phyloP scores from a whole-genome alignment of 2,329 filamentous ascomycete species.

The Elsinoe arachidis region DNA sequence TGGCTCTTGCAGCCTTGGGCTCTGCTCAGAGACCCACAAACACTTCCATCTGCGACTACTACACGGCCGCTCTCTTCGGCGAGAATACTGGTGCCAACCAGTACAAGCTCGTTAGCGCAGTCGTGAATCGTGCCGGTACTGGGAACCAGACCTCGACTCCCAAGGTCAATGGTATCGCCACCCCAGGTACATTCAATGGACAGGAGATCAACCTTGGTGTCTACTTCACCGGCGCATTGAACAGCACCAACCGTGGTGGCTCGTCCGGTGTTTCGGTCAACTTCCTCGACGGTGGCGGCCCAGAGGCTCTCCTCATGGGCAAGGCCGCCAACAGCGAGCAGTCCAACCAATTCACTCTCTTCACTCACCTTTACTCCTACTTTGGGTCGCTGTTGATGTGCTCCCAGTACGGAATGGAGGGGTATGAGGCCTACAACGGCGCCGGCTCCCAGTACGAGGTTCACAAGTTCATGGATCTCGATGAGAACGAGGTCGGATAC shows the following conservation, averaged over 20 bases:
- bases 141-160: conserved; percentile 42
- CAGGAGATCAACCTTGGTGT: conserved; percentile 48
- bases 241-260: conserved; percentile 46
- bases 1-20: conserved; percentile 20
- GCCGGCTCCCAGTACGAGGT: conserved; percentile 42
- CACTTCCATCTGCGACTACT: conserved; percentile 54
- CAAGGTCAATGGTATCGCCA: conserved; percentile 47
- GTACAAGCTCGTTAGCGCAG: conserved; percentile 44
- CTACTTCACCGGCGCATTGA: conserved; percentile 50
- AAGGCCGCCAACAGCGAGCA: conserved; percentile 43
- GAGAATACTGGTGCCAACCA: conserved; percentile 54
- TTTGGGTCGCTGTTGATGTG: conserved; percentile 53
- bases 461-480: conserved; percentile 51
- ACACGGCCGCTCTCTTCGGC: conserved; percentile 51
- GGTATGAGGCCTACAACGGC: conserved; percentile 44
- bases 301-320: conserved; percentile 47
- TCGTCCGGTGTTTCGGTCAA: conserved; percentile 43
- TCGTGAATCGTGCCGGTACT: conserved; percentile 57
- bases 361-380: conserved; percentile 55
- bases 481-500: conserved; percentile 45
- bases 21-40: conserved; percentile 39
- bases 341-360: conserved; percentile 49
- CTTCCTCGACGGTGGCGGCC: conserved; percentile 54
- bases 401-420: conserved; percentile 41
- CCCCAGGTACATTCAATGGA: conserved; percentile 42